A percentile compares a stretch with the other conserved stretches of the same genome.
Conservation (phyloP, 257 asterid genomes). For the Misopates orontium region DNA sequence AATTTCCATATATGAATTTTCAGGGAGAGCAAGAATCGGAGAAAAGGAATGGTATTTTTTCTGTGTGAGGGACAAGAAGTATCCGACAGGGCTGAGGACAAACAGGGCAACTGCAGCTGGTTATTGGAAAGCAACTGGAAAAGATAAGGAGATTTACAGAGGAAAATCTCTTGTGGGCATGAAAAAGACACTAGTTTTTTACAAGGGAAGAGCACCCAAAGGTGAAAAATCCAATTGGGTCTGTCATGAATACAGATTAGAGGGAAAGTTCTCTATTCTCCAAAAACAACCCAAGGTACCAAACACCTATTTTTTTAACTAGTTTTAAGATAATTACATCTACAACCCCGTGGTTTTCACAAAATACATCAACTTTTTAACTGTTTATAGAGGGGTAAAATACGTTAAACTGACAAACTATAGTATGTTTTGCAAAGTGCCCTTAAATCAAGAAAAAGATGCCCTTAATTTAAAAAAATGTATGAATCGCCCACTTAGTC, state of each 20-base stretch:
- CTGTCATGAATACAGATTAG: slow-evolving; percentile 73
- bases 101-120: slow-evolving; percentile 83
- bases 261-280: slow-evolving; percentile 48
- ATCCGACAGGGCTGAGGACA: slow-evolving; percentile 79
- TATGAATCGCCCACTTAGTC: too few relatives aligned
- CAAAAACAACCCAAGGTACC: slow-evolving; percentile 51
- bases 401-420: too few relatives aligned
- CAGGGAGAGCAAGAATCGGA: slow-evolving; percentile 77
- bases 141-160: slow-evolving; percentile 72
- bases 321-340: too few relatives aligned
- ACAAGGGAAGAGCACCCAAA: slow-evolving; percentile 81
- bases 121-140: slow-evolving; percentile 93
- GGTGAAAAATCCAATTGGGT: slow-evolving; percentile 90
- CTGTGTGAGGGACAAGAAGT: slow-evolving; percentile 74
- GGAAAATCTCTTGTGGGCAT: slow-evolving; percentile 67
- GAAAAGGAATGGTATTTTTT: slow-evolving; percentile 91
- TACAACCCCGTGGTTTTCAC: too few relatives aligned
- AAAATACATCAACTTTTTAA: too few relatives aligned
- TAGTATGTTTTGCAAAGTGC: too few relatives aligned
- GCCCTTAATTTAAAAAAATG: too few relatives aligned
- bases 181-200: slow-evolving; percentile 85
- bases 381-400: too few relatives aligned
- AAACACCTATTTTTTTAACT: neutral
- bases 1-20: neutral
- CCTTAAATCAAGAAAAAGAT: too few relatives aligned